phyloP scores from a whole-genome alignment of 2,329 filamentous ascomycete genomes.

The Tolypocladium album region DNA sequence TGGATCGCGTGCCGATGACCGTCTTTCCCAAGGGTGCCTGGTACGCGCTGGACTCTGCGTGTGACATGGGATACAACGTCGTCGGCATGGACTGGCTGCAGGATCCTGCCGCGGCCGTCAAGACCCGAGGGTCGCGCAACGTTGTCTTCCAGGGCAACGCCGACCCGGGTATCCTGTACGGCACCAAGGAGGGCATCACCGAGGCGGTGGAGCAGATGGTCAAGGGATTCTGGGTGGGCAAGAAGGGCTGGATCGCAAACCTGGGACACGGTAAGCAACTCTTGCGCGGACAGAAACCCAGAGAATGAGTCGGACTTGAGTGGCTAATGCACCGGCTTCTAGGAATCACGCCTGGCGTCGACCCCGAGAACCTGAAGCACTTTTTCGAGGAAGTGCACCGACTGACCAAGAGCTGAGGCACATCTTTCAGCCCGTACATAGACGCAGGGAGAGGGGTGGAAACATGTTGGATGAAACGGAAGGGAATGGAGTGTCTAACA shows the following conservation, averaged over 20 bases:
- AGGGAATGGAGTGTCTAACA: background rate
- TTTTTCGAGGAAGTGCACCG: slow-evolving; percentile 90
- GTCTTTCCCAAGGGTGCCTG: slow-evolving; percentile 97
- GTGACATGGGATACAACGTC: slow-evolving; percentile 82
- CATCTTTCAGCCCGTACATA: background rate
- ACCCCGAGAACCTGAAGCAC: slow-evolving; percentile 86
- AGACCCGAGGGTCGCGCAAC: slow-evolving; percentile 61
- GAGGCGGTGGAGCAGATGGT: slow-evolving; percentile 78
- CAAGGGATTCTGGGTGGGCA: slow-evolving; percentile 65
- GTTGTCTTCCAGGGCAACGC: slow-evolving; percentile 89
- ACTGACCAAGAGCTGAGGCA: slow-evolving; percentile 34
- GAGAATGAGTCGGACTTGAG: background rate
- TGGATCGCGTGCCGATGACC: slow-evolving; percentile 86
- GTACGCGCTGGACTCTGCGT: slow-evolving; percentile 83
- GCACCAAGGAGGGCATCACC: slow-evolving; percentile 71
- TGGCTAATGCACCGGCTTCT: slow-evolving; percentile 5
- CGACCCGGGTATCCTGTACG: slow-evolving; percentile 88
- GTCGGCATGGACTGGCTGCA: slow-evolving; percentile 94
- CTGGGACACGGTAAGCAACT: slow-evolving; percentile 71
- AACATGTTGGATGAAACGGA: background rate
- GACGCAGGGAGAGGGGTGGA: background rate
- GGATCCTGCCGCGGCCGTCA: slow-evolving; percentile 74
- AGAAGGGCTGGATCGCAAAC: slow-evolving; percentile 94
- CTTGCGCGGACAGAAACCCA: background rate
- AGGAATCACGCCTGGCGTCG: slow-evolving; percentile 91